A percentile compares a stretch with the other conserved stretches of the same genome.
Conservation (phyloP, 116 monocot species). For the Iris pallida region DNA sequence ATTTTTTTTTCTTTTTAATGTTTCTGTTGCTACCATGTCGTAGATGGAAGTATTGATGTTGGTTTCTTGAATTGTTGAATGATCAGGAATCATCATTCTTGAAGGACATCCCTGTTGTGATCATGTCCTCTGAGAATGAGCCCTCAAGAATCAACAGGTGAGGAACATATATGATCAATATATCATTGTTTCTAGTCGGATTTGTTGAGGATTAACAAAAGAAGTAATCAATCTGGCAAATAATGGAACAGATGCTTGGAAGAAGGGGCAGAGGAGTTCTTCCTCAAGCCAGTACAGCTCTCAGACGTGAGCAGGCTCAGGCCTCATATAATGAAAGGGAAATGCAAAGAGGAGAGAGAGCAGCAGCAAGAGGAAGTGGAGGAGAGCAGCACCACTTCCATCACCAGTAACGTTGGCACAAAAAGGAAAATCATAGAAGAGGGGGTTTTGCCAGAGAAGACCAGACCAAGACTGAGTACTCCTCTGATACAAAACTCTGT, state of each 20-base stretch:
- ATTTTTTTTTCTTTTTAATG: neutral
- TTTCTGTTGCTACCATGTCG: neutral
- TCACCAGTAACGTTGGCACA: neutral
- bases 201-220: neutral
- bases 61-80: neutral
- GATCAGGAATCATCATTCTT: constrained; percentile 41
- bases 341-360: neutral
- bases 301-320: constrained; percentile 18
- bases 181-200: neutral
- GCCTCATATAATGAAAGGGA: constrained; percentile 8
- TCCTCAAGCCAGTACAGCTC: constrained; percentile 21
- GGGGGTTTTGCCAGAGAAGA: neutral
- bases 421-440: neutral
- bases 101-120: constrained; percentile 63
- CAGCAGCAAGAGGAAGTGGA: neutral
- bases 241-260: constrained; percentile 8
- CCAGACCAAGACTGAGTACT: neutral
- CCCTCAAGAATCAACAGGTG: constrained; percentile 57
- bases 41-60: neutral
- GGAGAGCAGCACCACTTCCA: neutral
- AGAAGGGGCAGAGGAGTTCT: constrained; percentile 25
- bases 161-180: neutral
- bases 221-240: neutral
- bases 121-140: constrained; percentile 59
- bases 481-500: neutral